Percentiles rank a stretch among this genome's conserved stretches.
Evolutionary conservation across 2,329 filamentous ascomycete species (phyloP).

Genomic region (Pseudogymnoascus sp.): DNA sequence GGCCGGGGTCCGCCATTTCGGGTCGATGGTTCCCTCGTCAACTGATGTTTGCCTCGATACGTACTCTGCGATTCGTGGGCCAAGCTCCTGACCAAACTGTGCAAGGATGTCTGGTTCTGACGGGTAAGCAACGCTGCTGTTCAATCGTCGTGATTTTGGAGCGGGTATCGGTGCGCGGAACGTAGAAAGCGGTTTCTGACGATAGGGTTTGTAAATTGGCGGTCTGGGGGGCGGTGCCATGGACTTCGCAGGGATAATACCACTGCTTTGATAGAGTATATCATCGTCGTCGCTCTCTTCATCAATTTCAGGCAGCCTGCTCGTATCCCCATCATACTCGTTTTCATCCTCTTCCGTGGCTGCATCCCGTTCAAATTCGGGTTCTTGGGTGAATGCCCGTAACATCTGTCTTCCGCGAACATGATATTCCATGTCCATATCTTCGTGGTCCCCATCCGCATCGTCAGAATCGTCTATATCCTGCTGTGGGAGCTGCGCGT

Average conservation of each 20-base stretch:
- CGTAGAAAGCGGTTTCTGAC: not conserved
- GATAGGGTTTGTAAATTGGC: not conserved
- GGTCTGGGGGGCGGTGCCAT: not conserved
- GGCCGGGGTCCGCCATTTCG: conserved; percentile 23
- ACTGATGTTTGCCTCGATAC: conserved; percentile 20
- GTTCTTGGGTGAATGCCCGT: not conserved
- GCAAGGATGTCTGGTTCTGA: conserved; percentile 24
- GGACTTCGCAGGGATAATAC: not conserved
- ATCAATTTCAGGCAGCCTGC: not conserved
- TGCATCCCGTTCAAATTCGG: not conserved
- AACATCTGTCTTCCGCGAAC: not conserved
- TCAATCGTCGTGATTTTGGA: not conserved
- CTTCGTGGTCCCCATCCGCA: conserved; percentile 26
- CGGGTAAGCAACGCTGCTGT: conserved; percentile 15
- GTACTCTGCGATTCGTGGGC: conserved; percentile 24
- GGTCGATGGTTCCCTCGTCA: conserved; percentile 21
- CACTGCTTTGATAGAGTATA: conserved; percentile 6
- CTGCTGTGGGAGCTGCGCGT: not conserved
- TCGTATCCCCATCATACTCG: not conserved
- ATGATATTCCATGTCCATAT: not conserved
- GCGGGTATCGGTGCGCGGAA: not conserved
- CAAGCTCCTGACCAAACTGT: conserved; percentile 25
- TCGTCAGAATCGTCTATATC: conserved; percentile 18
- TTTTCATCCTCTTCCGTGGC: not conserved
- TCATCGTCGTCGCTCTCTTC: conserved; percentile 5